Evolutionary conservation across 805 yeast species (phyloP).

Genomic region (Scheffersomyces ergatensis): DNA sequence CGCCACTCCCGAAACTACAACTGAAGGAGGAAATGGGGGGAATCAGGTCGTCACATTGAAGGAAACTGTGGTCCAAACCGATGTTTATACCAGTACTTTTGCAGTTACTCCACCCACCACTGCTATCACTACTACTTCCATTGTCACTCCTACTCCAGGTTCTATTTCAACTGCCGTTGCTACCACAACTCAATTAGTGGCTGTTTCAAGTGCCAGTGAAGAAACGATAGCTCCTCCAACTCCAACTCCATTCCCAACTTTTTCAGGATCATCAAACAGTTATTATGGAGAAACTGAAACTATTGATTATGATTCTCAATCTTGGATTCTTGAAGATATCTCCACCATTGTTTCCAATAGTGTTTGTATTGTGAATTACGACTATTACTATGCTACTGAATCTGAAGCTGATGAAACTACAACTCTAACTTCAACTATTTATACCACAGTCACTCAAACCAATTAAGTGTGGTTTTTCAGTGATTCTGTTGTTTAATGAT

Average conservation of each 20-base stretch:
- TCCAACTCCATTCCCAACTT: constrained; percentile 4
- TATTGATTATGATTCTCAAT: constrained; percentile 21
- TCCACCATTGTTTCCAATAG: constrained; percentile 28
- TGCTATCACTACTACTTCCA: constrained; percentile 5
- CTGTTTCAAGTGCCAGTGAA: constrained; percentile 5
- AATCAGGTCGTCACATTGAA: not conserved
- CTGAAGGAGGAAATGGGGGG: constrained; percentile 10
- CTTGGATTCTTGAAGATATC: constrained; percentile 33
- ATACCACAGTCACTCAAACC: constrained; percentile 28
- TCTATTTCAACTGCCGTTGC: constrained; percentile 2
- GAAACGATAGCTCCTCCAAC: constrained; percentile 8
- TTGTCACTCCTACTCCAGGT: constrained; percentile 3
- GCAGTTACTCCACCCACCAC: constrained; percentile 3
- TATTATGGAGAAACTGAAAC: constrained; percentile 26
- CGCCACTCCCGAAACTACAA: constrained; percentile 1
- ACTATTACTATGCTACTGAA: constrained; percentile 30
- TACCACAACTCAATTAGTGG: constrained; percentile 5
- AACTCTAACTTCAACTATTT: constrained; percentile 36
- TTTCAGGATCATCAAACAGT: constrained; percentile 9
- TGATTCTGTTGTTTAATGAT: not conserved
- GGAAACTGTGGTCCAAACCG: not conserved
- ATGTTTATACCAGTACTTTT: not conserved
- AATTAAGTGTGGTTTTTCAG: not conserved
- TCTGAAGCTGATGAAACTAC: constrained; percentile 30
- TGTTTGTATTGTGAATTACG: constrained; percentile 35